Conservation (phyloP, 257 asterid genomes). For the Paulownia fortunei region DNA sequence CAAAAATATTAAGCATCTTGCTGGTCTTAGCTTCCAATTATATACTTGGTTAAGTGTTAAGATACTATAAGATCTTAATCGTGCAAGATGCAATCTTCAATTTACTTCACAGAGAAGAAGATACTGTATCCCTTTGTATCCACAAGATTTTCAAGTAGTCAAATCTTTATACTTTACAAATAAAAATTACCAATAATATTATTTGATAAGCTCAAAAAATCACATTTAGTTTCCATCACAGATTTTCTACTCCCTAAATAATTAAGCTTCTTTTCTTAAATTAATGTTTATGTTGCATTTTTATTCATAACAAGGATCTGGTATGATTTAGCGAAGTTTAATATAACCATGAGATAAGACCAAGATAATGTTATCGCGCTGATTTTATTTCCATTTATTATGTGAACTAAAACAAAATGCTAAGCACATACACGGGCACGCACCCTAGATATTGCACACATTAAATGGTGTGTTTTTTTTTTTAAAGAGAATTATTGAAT, state of each 20-base stretch:
- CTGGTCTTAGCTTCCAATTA: neutral
- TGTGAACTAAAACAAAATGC: neutral
- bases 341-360: neutral
- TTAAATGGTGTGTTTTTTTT: neutral
- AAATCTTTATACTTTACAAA: neutral
- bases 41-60: neutral
- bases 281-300: neutral
- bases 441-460: neutral
- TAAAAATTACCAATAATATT: neutral
- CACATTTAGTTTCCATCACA: too few relatives aligned
- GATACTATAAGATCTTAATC: conserved; percentile 21
- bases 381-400: neutral
- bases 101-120: conserved; percentile 10
- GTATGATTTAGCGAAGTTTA: neutral
- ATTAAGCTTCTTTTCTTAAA: neutral
- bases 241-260: neutral
- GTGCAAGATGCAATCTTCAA: conserved; percentile 17
- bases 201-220: neutral
- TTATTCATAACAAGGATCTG: neutral
- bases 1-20: neutral
- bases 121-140: neutral
- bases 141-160: conserved; percentile 27
- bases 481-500: too few relatives aligned
- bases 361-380: neutral
- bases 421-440: neutral